Base-by-base conservation (phyloP, 139 green algal species). In the Pleodorina starrii region DNA sequence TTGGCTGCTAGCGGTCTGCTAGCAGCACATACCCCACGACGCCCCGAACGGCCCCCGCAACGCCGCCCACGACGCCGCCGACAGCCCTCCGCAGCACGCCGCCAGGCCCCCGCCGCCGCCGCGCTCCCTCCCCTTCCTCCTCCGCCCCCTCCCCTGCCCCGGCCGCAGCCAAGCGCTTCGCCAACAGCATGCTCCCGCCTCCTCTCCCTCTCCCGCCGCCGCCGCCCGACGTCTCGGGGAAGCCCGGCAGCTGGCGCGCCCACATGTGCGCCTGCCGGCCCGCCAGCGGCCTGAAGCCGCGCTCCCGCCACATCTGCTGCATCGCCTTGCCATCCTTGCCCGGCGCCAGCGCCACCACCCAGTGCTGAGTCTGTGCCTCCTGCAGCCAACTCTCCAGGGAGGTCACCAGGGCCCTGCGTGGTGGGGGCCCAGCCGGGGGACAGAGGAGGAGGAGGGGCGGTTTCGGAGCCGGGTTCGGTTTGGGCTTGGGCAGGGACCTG, bases 21-120 rank as follows among this genome's bases (percentile, higher is more conserved):
- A 86, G 81, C 43, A 73, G 35, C 81, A 87, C 60, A 29, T 87
- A 87, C 25, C 43, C 59, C 29, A 63, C n/a, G 50, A 87, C 43
- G 27, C 60, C 81, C 32, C 32, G 17, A 42, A 42, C 81, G 43
- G 81, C 81, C 44, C 25, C 74, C 74, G 27, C 79, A 63, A 86
- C 57, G 4, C 57, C 54, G 7, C 51, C 23, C 79, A 36, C 54
- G 36, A 75, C 38, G 10, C 21, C 40, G 14, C 59, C 36, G 36
- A 32, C 54, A 46, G 35, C 78, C 6, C 78, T 16, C 36, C 38
- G 19, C 40, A 80, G 10, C 6, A 35, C 72, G 19, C 72, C 63
- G 9, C 63, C 6, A 27, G 23, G 12, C n/a, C 63, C 16, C 74
- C 72, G 42, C 1, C 44, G 36, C 43, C 9, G 6, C 42, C 48